Evolutionary conservation across 73 alveolate species (phyloP).

Genomic region (Vitrella brassicaformis): DNA sequence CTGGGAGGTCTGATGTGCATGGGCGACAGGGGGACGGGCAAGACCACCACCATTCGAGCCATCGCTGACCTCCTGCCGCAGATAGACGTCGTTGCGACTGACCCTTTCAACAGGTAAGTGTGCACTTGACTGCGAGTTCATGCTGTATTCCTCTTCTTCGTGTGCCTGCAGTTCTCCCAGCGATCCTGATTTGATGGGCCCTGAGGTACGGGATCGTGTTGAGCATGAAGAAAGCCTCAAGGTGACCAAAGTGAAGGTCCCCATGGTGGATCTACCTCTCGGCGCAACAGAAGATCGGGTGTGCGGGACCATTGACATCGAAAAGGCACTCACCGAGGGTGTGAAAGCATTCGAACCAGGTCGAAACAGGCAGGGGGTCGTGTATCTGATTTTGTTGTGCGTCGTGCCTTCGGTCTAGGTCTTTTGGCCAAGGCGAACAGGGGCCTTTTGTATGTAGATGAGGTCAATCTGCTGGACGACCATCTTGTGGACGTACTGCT

Average conservation of each 20-base stretch:
- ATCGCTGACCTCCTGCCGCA: slow-evolving; percentile 31
- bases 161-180: not conserved
- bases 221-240: too few species aligned
- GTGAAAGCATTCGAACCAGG: slow-evolving; percentile 37
- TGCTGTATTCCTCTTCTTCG: too few species aligned
- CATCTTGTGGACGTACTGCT: slow-evolving; percentile 31
- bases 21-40: slow-evolving; percentile 39
- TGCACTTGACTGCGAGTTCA: too few species aligned
- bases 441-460: slow-evolving; percentile 33
- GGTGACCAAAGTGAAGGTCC: slow-evolving; percentile 14
- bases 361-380: not conserved
- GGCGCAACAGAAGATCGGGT: slow-evolving; percentile 40
- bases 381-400: not conserved
- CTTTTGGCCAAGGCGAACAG: slow-evolving; percentile 32
- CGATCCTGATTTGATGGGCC: not conserved
- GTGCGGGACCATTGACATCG: slow-evolving; percentile 37
- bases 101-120: slow-evolving; percentile 35
- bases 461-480: slow-evolving; percentile 35
- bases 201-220: not conserved
- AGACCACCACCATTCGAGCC: slow-evolving; percentile 40
- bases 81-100: slow-evolving; percentile 14
- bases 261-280: slow-evolving; percentile 33
- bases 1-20: slow-evolving; percentile 36
- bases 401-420: slow-evolving; percentile 15
- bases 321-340: slow-evolving; percentile 35